These are phyloP conservation scores for Annona cherimola DNA, from an alignment of 164 flowering plant species.

Conservation along the genomic window DNA sequence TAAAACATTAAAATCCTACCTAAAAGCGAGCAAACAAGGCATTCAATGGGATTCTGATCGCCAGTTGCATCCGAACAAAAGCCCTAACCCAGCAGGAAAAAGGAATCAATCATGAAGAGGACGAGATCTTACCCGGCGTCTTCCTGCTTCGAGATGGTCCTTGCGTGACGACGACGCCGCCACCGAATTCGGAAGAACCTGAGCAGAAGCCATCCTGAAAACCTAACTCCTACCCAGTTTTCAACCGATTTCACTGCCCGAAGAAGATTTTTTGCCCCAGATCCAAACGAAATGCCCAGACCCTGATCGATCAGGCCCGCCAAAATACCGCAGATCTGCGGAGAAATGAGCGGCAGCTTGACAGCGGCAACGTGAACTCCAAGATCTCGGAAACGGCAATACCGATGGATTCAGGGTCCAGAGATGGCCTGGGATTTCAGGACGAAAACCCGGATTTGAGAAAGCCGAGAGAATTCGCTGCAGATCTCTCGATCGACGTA, in stretches of 20 bases:
- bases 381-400: not conserved
- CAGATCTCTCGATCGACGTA: not conserved
- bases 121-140: slow-evolving; percentile 44
- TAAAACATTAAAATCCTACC: not conserved
- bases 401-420: not conserved
- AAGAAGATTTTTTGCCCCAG: not conserved
- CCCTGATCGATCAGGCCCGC: not conserved
- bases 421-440: not conserved
- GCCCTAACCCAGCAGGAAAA: not conserved
- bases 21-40: not conserved
- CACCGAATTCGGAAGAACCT: slow-evolving; percentile 46
- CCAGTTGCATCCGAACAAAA: not conserved
- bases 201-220: slow-evolving; percentile 65
- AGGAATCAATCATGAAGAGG: not conserved
- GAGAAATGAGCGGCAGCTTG: not conserved
- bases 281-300: not conserved
- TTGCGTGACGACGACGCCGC: slow-evolving; percentile 45
- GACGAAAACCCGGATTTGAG: not conserved
- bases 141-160: slow-evolving; percentile 75
- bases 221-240: slow-evolving; percentile 2
- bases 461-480: not conserved
- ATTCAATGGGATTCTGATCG: not conserved
- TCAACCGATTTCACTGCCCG: not conserved
- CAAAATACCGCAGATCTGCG: not conserved
- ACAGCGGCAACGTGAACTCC: not conserved